Evolutionary conservation across 768 basidiomycete species (phyloP).

Genomic region (Lactarius evosmus): DNA sequence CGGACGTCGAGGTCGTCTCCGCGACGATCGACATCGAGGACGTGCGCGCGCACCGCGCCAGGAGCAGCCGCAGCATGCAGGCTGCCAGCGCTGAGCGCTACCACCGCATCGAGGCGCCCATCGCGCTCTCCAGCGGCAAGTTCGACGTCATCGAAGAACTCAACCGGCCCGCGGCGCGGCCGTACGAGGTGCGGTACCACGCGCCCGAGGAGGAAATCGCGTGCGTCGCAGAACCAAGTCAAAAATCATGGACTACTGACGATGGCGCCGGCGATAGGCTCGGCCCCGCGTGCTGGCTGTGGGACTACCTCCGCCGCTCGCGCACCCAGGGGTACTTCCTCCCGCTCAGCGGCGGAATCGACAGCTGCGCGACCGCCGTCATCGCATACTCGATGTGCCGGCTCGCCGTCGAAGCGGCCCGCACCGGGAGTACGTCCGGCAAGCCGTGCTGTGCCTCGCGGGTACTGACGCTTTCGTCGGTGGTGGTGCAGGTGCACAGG

Average conservation of each 20-base stretch:
- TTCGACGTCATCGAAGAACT: slow-evolving; percentile 52
- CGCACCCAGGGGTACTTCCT: slow-evolving; percentile 93
- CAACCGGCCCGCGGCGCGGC: slow-evolving; percentile 27
- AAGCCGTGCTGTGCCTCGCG: too few relatives aligned
- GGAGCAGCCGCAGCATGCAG: slow-evolving; percentile 85
- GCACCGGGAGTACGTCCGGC: slow-evolving; percentile 56
- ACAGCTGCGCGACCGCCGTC: slow-evolving; percentile 94
- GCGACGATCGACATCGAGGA: slow-evolving; percentile 98
- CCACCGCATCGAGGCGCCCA: slow-evolving; percentile 76
- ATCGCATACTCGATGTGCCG: slow-evolving; percentile 98
- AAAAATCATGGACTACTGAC: not conserved
- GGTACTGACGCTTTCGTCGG: not conserved
- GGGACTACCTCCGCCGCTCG: slow-evolving; percentile 97
- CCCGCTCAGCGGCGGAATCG: slow-evolving; percentile 93
- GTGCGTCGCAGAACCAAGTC: slow-evolving; percentile 47
- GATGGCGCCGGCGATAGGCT: slow-evolving; percentile 47
- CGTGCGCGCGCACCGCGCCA: slow-evolving; percentile 84
- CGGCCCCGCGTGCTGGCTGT: slow-evolving; percentile 99
- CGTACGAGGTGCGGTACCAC: slow-evolving; percentile 66
- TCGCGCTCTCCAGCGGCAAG: slow-evolving; percentile 73
- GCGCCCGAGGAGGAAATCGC: slow-evolving; percentile 95
- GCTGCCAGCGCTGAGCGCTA: slow-evolving; percentile 75
- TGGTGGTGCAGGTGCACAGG: slow-evolving; percentile 58
- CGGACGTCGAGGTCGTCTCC: slow-evolving; percentile 93
- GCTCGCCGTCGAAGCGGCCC: slow-evolving; percentile 77